These are phyloP conservation scores for Skeletonema tropicum DNA, from an alignment of 108 stramenopile species.

Conservation along the genomic window DNA sequence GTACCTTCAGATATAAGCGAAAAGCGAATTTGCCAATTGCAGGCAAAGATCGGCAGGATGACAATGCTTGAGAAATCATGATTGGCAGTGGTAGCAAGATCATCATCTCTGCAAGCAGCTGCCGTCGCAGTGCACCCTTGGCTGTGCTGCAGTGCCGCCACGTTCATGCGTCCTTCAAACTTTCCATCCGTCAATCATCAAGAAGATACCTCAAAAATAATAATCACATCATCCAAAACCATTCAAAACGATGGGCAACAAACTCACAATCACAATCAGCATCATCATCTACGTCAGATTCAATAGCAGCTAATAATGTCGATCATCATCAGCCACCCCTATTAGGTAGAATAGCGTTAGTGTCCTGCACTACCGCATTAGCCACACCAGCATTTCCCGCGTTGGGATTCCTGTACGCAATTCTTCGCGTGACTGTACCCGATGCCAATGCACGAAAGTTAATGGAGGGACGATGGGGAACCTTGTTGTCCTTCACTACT, in stretches of 20 bases:
- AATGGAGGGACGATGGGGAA: slow-evolving; percentile 50
- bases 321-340: slow-evolving; percentile 42
- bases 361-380: slow-evolving; percentile 45
- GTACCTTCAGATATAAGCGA: too few species aligned
- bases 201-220: not conserved
- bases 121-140: not conserved
- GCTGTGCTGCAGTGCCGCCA: not conserved
- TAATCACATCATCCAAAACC: not conserved
- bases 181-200: not conserved
- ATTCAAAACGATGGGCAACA: not conserved
- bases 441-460: slow-evolving; percentile 36
- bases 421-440: slow-evolving; percentile 30
- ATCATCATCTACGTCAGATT: not conserved
- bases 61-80: too few species aligned
- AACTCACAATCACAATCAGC: not conserved
- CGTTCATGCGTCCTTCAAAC: not conserved
- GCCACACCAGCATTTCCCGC: slow-evolving; percentile 57
- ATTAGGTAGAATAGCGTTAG: slow-evolving; percentile 44
- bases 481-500: slow-evolving; percentile 38
- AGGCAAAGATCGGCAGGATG: too few species aligned
- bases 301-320: not conserved
- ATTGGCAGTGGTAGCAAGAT: not conserved
- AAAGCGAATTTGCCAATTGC: too few species aligned
- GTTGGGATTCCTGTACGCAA: slow-evolving; percentile 41
- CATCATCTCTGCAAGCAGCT: not conserved